phyloP scores from a whole-genome alignment of 306 rosid genomes.

The Cucurbita maxima region DNA sequence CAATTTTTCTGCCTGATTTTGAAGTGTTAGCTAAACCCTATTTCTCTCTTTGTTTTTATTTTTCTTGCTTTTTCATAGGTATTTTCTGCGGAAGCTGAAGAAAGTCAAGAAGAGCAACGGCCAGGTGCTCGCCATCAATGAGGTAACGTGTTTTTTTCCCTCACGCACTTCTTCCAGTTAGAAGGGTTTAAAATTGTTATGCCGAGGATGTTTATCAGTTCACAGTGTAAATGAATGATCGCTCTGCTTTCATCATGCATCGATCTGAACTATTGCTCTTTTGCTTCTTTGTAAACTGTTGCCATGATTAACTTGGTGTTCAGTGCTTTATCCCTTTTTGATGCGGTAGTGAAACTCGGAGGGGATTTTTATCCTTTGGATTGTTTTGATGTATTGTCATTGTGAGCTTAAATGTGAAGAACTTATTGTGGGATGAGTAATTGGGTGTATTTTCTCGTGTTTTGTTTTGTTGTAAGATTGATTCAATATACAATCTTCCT shows the following conservation, averaged over 20 bases:
- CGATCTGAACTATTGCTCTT: not conserved
- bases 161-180: not conserved
- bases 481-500: not conserved
- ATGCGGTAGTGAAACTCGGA: not conserved
- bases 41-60: not conserved
- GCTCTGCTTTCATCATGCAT: not conserved
- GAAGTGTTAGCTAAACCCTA: not conserved
- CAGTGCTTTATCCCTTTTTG: not conserved
- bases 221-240: not conserved
- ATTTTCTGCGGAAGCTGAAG: constrained; percentile 70
- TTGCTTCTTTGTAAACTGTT: not conserved
- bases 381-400: no score
- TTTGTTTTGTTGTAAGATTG: not conserved
- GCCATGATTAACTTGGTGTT: not conserved
- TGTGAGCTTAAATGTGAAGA: not conserved
- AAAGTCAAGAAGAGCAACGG: constrained; percentile 96
- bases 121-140: constrained; percentile 57
- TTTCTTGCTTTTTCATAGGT: constrained; percentile 29
- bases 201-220: not conserved
- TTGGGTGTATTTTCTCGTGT: not conserved
- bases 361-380: not conserved
- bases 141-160: constrained; percentile 7
- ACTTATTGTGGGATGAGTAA: not conserved
- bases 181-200: not conserved
- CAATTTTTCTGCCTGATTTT: not conserved